Evolutionary conservation across 2,329 filamentous ascomycete genomes (phyloP).

Genomic region (Dothistroma septosporum): DNA sequence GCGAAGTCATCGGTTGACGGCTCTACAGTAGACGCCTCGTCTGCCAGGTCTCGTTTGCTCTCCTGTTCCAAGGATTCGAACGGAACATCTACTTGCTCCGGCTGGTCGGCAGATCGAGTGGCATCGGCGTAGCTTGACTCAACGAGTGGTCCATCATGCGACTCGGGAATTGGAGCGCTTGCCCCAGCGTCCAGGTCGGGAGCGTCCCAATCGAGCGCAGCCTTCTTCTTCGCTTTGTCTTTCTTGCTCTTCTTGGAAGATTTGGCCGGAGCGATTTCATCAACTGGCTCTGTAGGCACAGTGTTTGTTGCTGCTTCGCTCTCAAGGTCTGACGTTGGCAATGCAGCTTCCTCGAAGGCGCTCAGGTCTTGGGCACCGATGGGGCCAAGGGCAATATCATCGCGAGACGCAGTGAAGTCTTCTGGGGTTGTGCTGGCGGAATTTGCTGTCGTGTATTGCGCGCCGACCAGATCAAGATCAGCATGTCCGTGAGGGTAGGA

Average conservation of each 20-base stretch:
- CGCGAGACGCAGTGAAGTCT: neutral
- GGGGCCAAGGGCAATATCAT: neutral
- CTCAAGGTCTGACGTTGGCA: neutral
- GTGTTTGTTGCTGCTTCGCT: neutral
- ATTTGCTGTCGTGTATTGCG: neutral
- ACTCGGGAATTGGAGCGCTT: neutral
- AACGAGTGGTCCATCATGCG: neutral
- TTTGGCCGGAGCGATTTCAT: constrained; percentile 9
- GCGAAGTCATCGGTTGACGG: constrained; percentile 19
- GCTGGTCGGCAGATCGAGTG: neutral
- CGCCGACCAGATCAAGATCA: neutral
- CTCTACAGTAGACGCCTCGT: neutral
- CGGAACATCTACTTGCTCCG: neutral
- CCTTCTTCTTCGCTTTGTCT: constrained; percentile 38
- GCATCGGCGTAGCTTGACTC: neutral
- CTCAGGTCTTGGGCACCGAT: neutral
- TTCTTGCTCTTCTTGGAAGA: constrained; percentile 37
- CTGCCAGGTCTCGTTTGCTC: neutral
- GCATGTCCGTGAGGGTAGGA: neutral
- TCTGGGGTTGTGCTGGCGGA: neutral
- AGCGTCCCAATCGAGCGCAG: neutral
- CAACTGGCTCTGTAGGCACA: constrained; percentile 1
- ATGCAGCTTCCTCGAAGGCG: neutral
- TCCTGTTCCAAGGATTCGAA: neutral
- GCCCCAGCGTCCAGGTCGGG: neutral